A percentile compares a stretch with the other conserved stretches of the same genome.
These are phyloP conservation scores for Akanthomyces uredinophilus DNA, from an alignment of 2,329 filamentous ascomycete genomes.

Conservation along the genomic window DNA sequence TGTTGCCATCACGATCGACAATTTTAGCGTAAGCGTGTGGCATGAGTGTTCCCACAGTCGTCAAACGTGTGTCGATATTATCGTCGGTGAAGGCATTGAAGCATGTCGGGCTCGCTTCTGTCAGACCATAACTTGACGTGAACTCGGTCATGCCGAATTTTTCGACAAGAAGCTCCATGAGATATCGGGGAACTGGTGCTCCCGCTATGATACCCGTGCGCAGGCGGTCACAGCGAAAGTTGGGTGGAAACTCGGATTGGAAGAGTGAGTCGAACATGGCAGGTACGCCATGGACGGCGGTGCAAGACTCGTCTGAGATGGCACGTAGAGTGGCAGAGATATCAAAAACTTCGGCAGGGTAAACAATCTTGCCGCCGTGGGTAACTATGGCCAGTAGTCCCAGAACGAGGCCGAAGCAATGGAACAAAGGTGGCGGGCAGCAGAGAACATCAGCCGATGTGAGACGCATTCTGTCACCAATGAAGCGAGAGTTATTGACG, in stretches of 20 bases:
- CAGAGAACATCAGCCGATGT: constrained; percentile 64
- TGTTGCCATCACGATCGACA: constrained; percentile 59
- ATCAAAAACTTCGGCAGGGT: constrained; percentile 71
- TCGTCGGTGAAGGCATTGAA: constrained; percentile 77
- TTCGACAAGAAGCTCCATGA: constrained; percentile 68
- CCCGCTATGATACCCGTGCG: constrained; percentile 77
- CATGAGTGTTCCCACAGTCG: constrained; percentile 70
- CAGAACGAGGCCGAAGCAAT: constrained; percentile 78
- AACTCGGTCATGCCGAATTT: constrained; percentile 73
- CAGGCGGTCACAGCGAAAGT: constrained; percentile 46
- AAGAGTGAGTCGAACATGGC: constrained; percentile 74
- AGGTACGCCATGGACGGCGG: constrained; percentile 74
- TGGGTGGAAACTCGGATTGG: constrained; percentile 37
- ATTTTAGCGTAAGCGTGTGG: constrained; percentile 75
- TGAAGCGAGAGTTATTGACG: constrained; percentile 64
- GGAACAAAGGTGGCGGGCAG: constrained; percentile 79
- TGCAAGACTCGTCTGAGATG: constrained; percentile 62
- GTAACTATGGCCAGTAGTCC: constrained; percentile 68
- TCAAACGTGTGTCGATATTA: constrained; percentile 58
- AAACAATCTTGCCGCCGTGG: constrained; percentile 71
- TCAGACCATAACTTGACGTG: constrained; percentile 65
- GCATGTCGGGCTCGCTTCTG: constrained; percentile 73
- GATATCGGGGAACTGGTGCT: constrained; percentile 66
- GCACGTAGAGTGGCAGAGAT: constrained; percentile 59
- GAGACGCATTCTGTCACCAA: constrained; percentile 69